Conservation (phyloP, 2,329 filamentous ascomycete genomes). For the Aureobasidium pullulans region DNA sequence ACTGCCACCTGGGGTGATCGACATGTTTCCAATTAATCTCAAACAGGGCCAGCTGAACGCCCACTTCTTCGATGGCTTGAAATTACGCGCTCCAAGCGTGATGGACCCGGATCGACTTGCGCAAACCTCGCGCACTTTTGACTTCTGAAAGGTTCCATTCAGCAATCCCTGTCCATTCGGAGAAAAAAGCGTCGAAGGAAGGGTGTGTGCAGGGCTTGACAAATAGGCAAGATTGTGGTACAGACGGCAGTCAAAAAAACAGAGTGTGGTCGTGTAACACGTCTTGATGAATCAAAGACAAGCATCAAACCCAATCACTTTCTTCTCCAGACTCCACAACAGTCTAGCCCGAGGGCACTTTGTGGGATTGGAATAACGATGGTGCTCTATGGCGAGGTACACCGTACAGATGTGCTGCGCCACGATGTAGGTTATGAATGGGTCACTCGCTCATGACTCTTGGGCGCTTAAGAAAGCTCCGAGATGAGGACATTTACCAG, state of each 20-base stretch:
- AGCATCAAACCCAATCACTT: background rate
- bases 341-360: background rate
- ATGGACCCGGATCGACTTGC: constrained; percentile 13
- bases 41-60: constrained; percentile 3
- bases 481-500: background rate
- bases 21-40: constrained; percentile 8
- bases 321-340: background rate
- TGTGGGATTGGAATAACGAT: background rate
- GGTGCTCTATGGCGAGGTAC: background rate
- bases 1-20: constrained; percentile 5
- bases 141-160: background rate
- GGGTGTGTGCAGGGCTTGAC: background rate
- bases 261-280: background rate
- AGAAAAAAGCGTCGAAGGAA: background rate
- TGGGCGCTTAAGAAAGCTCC: constrained; percentile 6
- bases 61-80: background rate
- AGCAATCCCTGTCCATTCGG: background rate
- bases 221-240: background rate
- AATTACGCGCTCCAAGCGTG: constrained; percentile 10
- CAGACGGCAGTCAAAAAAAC: background rate
- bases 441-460: background rate
- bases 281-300: background rate
- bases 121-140: constrained; percentile 10
- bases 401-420: background rate
- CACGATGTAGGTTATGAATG: background rate